Conservation (phyloP, 306 rosid species). For the Phaseolus lunatus region DNA sequence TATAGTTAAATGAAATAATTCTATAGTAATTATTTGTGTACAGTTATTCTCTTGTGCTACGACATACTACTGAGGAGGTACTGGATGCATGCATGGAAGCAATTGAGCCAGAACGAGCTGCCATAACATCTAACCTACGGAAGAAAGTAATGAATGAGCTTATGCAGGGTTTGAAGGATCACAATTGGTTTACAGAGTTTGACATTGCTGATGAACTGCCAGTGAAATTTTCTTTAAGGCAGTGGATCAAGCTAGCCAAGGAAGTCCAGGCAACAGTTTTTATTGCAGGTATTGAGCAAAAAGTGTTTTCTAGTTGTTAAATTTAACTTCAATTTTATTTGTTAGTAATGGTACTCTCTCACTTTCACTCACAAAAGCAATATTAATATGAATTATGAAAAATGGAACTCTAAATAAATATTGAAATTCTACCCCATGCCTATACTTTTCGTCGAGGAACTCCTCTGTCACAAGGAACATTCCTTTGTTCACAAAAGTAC, state of each 20-base stretch:
- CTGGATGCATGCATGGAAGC: slow-evolving; percentile 90
- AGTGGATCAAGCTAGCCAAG: slow-evolving; percentile 88
- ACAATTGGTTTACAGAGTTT: slow-evolving; percentile 83
- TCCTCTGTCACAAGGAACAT: not conserved
- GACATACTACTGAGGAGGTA: slow-evolving; percentile 99
- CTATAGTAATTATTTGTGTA: slow-evolving; percentile 37
- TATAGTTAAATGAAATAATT: slow-evolving; percentile 23
- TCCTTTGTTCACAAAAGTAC: not conserved
- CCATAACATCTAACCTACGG: slow-evolving; percentile 76
- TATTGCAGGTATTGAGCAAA: slow-evolving; percentile 70
- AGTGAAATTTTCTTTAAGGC: slow-evolving; percentile 59
- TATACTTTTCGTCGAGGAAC: not conserved
- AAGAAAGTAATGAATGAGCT: slow-evolving; percentile 74
- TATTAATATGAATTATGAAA: not conserved
- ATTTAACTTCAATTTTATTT: slow-evolving; percentile 8
- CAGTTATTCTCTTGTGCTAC: slow-evolving; percentile 91
- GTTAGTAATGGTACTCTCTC: not conserved
- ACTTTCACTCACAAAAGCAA: not conserved
- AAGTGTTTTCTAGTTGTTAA: slow-evolving; percentile 32
- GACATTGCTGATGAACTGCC: slow-evolving; percentile 79
- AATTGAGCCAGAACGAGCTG: slow-evolving; percentile 80
- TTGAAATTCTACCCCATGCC: not conserved
- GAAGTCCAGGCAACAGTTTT: slow-evolving; percentile 83
- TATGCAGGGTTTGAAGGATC: slow-evolving; percentile 71
- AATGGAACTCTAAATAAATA: not conserved